Base-by-base conservation (phyloP, 169 alveolate genomes). In the Plasmodium fragile region DNA sequence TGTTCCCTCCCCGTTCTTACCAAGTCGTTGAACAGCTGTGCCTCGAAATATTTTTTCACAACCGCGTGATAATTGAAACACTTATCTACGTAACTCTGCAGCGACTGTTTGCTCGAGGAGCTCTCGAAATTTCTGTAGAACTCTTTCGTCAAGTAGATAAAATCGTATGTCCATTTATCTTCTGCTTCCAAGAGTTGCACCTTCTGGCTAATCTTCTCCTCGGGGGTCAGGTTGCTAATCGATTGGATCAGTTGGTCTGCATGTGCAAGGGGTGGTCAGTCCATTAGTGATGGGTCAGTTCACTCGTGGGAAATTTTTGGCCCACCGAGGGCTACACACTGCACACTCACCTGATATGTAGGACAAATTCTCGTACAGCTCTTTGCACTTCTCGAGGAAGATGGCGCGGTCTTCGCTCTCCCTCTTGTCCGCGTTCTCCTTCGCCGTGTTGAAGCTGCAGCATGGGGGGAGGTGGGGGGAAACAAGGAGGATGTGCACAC, bases 131-230 rank as follows among this genome's bases (percentile, higher is more conserved):
- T 75, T 18, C 81, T 30, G 70, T 75, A 77, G 80, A 87, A 87
- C 45, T 87, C 93, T 16, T 87, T 87, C 8, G 93, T 87, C 30
- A 43, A 87, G 70, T 75, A 53, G n/a, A 87, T 87, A 87, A 87
- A 87, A 77, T 87, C 87, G 32, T 87, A 53, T 13, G 87, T 87
- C 93, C 93, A 87, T 39, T 87, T 87, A n/a, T 87, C 93, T 32
- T 87, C 93, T 77, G 39, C 81, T 41, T 87, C 69, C 70, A 78
- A 30, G 34, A 87, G 70, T 34, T 87, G 45, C 18, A 49, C 45
- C 34, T 87, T 87, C 41, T 18, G 34, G 13, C 41, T 39, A 16
- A 30, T 13, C 53, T 59, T 87, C 70, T 87, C 87, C 70, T 87
- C 32, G 13, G 89, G 81, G 28, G 39, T 77, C 32, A 77, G 28